Base-by-base conservation (phyloP, 225 moss, liverwort and hornwort species). In the Polytrichum commune region DNA sequence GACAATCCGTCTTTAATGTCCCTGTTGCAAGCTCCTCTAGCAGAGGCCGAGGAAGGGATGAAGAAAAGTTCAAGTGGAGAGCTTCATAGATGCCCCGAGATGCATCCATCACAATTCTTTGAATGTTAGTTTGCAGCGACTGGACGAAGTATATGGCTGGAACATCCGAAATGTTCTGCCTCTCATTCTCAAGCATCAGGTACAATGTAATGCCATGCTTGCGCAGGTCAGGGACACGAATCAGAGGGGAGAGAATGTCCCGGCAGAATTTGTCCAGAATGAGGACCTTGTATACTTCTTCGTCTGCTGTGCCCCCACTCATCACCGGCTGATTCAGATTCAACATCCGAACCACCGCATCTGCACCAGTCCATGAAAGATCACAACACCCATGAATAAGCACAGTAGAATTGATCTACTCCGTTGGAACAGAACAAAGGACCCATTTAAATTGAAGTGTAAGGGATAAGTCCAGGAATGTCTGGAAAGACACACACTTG, bases 311-410 rank as follows among this genome's bases (percentile, higher is more conserved):
- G 16, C 92, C 95, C 55, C 97, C 97, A 24, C 89, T 91, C 20
- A 80, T 74, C 7, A 98, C 95, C 25, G 97, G 95, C 32, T 98
- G 95, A 74, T 98, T 98, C 77, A 98, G 74, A 80, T 98, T 98
- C 72, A 98, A 81, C 97, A 98, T 98, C 68, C 97, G 92, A 72
- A 98, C 92, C 79, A 98, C 97, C 71, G 90, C 95, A 90, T 98
- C 97, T 98, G 90, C 56, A 81, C 27, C 66, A 33, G 70, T 9
- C 29, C 24, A 58, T 20, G 22, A 23, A 24, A 8, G 4, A 58
- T n/a, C 22, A 9, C 30, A 1, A 64, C 30, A 32, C 58, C 58
- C 20, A 8, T 58, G 19, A 16, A 53, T 8, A 26, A 38, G 66
- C 46, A 26, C 18, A 58, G 23, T 19, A 18, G 29, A 68, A 73